Conservation (phyloP, 495 filamentous ascomycete species). For the Neurospora sp. region DNA sequence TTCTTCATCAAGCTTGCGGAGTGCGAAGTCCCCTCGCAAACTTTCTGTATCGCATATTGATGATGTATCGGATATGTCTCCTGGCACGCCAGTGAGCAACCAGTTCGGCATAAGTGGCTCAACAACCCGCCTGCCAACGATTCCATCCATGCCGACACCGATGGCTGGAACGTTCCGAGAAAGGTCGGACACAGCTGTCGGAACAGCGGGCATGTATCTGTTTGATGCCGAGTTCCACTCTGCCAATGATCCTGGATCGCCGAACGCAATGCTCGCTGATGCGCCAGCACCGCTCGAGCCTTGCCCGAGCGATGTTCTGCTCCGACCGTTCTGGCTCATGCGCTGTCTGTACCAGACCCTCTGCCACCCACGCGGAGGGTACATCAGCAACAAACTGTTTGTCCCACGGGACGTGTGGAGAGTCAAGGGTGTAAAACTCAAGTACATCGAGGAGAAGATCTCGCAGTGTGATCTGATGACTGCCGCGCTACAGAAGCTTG, state of each 20-base stretch:
- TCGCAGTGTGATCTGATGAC: slow-evolving; percentile 88
- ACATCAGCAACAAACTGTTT: slow-evolving; percentile 82
- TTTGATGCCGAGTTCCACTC: slow-evolving; percentile 82
- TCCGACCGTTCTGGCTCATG: slow-evolving; percentile 96
- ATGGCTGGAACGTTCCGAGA: slow-evolving; percentile 47
- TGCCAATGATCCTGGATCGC: slow-evolving; percentile 54
- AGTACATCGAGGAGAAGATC: slow-evolving; percentile 85
- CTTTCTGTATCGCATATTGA: slow-evolving; percentile 63
- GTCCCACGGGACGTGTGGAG: slow-evolving; percentile 88
- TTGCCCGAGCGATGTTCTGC: slow-evolving; percentile 75
- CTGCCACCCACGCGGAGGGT: slow-evolving; percentile 82
- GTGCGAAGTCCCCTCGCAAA: slow-evolving; percentile 52
- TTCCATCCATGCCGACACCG: slow-evolving; percentile 63
- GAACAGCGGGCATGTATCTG: slow-evolving; percentile 62
- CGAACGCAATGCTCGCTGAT: slow-evolving; percentile 43
- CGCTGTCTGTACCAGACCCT: slow-evolving; percentile 86
- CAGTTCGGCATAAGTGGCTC: slow-evolving; percentile 47
- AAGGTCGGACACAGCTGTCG: slow-evolving; percentile 35
- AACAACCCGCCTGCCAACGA: slow-evolving; percentile 29
- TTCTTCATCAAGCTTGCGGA: slow-evolving; percentile 66
- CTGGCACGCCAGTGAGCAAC: slow-evolving; percentile 59
- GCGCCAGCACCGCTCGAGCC: slow-evolving; percentile 75
- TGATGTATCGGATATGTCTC: slow-evolving; percentile 57
- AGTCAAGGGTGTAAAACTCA: slow-evolving; percentile 87
- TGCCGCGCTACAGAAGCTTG: slow-evolving; percentile 75